phyloP scores from a whole-genome alignment of 2,329 filamentous ascomycete species.

The Bipolaris zeicola region DNA sequence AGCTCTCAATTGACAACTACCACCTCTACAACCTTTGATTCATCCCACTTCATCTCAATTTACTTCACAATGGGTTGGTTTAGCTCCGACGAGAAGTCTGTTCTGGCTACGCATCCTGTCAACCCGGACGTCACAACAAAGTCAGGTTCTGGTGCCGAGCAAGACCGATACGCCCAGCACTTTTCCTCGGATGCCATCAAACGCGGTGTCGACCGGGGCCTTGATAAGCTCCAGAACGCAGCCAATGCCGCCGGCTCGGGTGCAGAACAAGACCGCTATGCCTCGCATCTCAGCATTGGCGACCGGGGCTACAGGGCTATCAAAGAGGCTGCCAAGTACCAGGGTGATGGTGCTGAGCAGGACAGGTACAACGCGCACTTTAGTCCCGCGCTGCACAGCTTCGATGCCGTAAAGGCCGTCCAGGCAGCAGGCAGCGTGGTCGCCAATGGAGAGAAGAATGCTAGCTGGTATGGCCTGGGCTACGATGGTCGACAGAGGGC shows the following conservation, averaged over 20 bases:
- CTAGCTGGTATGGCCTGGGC: constrained; percentile 37
- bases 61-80: constrained; percentile 33
- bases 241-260: constrained; percentile 22
- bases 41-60: background rate
- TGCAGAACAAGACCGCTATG: constrained; percentile 35
- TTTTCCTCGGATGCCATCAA: constrained; percentile 30
- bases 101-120: constrained; percentile 22
- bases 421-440: constrained; percentile 31
- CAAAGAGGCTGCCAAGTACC: constrained; percentile 25
- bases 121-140: constrained; percentile 33
- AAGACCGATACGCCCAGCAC: constrained; percentile 40
- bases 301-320: constrained; percentile 16
- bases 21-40: background rate
- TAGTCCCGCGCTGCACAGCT: constrained; percentile 22
- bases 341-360: constrained; percentile 39
- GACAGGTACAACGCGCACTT: constrained; percentile 43
- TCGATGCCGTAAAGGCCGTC: constrained; percentile 33
- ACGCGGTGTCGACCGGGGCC: constrained; percentile 28
- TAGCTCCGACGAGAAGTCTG: constrained; percentile 32
- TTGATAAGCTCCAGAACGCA: constrained; percentile 26
- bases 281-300: constrained; percentile 24
- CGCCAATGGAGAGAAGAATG: constrained; percentile 31
- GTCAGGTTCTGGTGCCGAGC: constrained; percentile 40
- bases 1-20: background rate
- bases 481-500: constrained; percentile 40